Percentiles rank a stretch among this genome's conserved stretches.
These are phyloP conservation scores for Pseudocohnilembus persalinus DNA, from an alignment of 169 alveolate species.

Conservation along the genomic window DNA sequence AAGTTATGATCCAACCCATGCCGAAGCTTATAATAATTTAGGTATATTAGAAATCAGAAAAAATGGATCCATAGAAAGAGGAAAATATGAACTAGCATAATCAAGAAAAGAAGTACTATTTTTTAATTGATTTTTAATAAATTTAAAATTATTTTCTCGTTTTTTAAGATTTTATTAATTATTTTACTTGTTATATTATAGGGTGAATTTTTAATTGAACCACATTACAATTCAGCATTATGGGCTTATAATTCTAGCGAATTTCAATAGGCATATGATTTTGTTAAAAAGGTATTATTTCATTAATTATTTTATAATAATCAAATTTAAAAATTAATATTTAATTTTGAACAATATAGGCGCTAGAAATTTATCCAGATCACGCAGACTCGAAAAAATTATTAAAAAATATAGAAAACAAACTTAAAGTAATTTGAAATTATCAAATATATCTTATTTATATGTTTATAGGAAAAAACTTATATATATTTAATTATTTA, in stretches of 20 bases:
- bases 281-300: slow-evolving; percentile 55
- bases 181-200: too few relatives aligned
- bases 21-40: slow-evolving; percentile 87
- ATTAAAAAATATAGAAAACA: slow-evolving; percentile 48
- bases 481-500: too few relatives aligned
- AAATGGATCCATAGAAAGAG: slow-evolving; percentile 70
- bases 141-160: background rate
- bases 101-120: slow-evolving; percentile 46
- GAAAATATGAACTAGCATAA: slow-evolving; percentile 56
- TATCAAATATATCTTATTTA: too few relatives aligned
- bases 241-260: slow-evolving; percentile 81
- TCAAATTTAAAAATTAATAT: background rate
- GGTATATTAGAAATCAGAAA: slow-evolving; percentile 87
- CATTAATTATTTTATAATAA: too few relatives aligned
- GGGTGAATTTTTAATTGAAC: slow-evolving; percentile 82
- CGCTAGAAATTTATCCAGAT: slow-evolving; percentile 82
- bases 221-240: slow-evolving; percentile 84
- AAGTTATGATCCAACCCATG: slow-evolving; percentile 81
- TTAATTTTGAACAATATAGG: slow-evolving; percentile 9
- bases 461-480: too few relatives aligned
- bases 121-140: too few relatives aligned
- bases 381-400: slow-evolving; percentile 89
- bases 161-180: too few relatives aligned
- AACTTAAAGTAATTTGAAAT: slow-evolving; percentile 35
- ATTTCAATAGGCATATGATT: slow-evolving; percentile 78